phyloP scores from a whole-genome alignment of 257 asterid species.

The Penstemon newberryi region DNA sequence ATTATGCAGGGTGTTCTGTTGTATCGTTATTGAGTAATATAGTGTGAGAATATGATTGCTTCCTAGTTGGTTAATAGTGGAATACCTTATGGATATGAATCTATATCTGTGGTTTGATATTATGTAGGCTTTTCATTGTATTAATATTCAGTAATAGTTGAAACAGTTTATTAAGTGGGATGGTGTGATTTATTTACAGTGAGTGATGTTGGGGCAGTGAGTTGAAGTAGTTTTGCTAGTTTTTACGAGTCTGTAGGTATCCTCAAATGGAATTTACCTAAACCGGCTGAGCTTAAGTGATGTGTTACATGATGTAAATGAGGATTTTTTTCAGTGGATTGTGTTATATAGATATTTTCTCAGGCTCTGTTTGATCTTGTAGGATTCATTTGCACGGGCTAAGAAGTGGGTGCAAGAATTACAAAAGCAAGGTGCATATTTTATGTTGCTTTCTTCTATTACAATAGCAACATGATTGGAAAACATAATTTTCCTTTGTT shows the following conservation, averaged over 20 bases:
- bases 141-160: no score
- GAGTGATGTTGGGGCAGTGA: not conserved
- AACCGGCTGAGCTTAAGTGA: slow-evolving; percentile 10
- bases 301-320: not conserved
- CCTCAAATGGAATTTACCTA: not conserved
- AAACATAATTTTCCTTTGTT: not conserved
- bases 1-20: slow-evolving; percentile 1
- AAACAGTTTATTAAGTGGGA: no score
- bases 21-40: not conserved
- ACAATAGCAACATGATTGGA: not conserved
- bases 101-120: not conserved
- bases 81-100: not conserved
- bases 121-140: no score
- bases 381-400: slow-evolving; percentile 87
- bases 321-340: slow-evolving; percentile 6
- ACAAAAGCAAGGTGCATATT: slow-evolving; percentile 81
- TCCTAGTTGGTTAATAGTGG: not conserved
- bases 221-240: not conserved
- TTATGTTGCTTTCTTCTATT: slow-evolving; percentile 4
- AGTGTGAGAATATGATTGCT: slow-evolving; percentile 1
- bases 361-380: slow-evolving; percentile 25
- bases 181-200: no score
- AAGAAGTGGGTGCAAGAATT: slow-evolving; percentile 99
- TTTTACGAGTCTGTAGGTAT: slow-evolving; percentile 14
- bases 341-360: slow-evolving; percentile 13